Percentiles rank a stretch among this genome's conserved stretches.
Evolutionary conservation across 169 alveolate genomes (phyloP).

Genomic region (Eimeria tenella): DNA sequence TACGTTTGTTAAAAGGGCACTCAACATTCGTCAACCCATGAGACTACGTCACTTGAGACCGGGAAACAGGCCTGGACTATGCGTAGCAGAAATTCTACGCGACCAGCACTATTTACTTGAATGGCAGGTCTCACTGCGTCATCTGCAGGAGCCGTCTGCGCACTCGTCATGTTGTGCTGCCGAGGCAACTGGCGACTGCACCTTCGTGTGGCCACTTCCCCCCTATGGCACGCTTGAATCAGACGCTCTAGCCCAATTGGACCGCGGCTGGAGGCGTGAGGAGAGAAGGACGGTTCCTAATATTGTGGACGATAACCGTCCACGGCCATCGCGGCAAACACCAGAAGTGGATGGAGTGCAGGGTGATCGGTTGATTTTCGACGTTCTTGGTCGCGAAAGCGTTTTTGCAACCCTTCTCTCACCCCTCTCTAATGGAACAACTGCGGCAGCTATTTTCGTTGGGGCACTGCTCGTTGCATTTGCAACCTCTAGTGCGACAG

Average conservation of each 20-base stretch:
- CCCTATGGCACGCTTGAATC: slow-evolving; percentile 39
- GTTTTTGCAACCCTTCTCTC: slow-evolving; percentile 62
- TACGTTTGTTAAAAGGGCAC: slow-evolving; percentile 50
- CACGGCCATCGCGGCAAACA: slow-evolving; percentile 10
- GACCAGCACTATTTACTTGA: slow-evolving; percentile 62
- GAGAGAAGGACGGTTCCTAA: slow-evolving; percentile 25
- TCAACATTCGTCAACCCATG: slow-evolving; percentile 62
- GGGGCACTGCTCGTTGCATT: slow-evolving; percentile 72
- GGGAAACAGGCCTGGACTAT: slow-evolving; percentile 61
- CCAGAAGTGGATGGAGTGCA: slow-evolving; percentile 61
- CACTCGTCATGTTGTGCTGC: background rate
- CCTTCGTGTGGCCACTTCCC: slow-evolving; percentile 61
- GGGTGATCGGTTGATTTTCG: slow-evolving; percentile 5
- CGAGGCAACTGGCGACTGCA: slow-evolving; percentile 3
- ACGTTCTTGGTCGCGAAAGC: slow-evolving; percentile 60
- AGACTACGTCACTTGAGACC: slow-evolving; percentile 61
- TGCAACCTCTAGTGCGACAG: slow-evolving; percentile 65
- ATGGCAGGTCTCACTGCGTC: slow-evolving; percentile 59
- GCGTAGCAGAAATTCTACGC: slow-evolving; percentile 54
- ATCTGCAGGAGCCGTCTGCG: slow-evolving; percentile 34
- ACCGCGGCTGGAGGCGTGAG: slow-evolving; percentile 23
- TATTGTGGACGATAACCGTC: slow-evolving; percentile 37
- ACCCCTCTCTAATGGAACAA: slow-evolving; percentile 53
- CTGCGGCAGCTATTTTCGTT: slow-evolving; percentile 63
- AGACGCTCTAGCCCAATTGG: slow-evolving; percentile 10